Conservation (phyloP, 352 stramenopile genomes). For the Phytophthora nicotianae region DNA sequence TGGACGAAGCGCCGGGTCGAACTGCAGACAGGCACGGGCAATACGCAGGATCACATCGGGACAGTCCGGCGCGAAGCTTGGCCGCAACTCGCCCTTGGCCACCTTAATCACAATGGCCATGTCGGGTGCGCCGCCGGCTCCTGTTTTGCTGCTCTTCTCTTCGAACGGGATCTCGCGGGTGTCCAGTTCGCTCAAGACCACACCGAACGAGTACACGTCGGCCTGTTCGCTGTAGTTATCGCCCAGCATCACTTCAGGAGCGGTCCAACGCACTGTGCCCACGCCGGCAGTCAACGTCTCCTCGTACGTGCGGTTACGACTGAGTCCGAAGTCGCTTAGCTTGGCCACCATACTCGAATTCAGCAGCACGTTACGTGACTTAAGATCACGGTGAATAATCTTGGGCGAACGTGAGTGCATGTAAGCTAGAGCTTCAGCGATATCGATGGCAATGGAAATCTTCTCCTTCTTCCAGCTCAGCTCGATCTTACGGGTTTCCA, state of each 20-base stretch:
- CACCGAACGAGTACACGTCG: conserved; percentile 90
- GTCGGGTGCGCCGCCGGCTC: conserved; percentile 56
- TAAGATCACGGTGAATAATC: conserved; percentile 87
- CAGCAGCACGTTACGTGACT: conserved; percentile 83
- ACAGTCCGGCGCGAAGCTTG: conserved; percentile 70
- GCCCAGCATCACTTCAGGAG: conserved; percentile 87
- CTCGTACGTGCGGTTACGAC: conserved; percentile 84
- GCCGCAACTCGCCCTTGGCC: conserved; percentile 78
- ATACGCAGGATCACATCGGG: conserved; percentile 71
- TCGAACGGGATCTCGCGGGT: conserved; percentile 89
- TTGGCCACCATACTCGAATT: conserved; percentile 84
- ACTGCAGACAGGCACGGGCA: conserved; percentile 83
- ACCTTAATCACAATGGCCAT: conserved; percentile 91
- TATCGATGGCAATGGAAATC: conserved; percentile 85
- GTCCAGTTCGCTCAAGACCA: conserved; percentile 87
- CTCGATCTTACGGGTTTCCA: conserved; percentile 84
- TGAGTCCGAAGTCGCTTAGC: conserved; percentile 85
- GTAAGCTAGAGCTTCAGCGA: conserved; percentile 79
- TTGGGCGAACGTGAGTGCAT: conserved; percentile 85
- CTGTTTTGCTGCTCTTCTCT: conserved; percentile 78
- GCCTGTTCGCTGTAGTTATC: conserved; percentile 89
- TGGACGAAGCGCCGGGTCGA: conserved; percentile 81
- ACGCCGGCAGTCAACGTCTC: conserved; percentile 85
- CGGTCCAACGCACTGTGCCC: conserved; percentile 86
- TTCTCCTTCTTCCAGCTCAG: conserved; percentile 84